Conservation (phyloP, 2,329 filamentous ascomycete genomes). For the Chaetomium globosum region DNA sequence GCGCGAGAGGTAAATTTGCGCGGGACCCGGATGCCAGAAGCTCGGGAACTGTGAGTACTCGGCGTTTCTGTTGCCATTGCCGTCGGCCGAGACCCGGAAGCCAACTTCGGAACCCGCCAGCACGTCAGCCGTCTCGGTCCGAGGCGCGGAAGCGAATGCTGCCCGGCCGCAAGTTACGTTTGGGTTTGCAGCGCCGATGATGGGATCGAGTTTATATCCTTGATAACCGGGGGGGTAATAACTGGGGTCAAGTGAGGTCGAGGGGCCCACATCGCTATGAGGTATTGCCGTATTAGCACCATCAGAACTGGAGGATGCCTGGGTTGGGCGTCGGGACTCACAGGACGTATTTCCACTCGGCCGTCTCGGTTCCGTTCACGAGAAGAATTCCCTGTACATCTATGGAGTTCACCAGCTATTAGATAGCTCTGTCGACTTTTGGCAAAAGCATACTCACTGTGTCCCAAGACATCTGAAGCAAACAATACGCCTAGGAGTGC, state of each 20-base stretch:
- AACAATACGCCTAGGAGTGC: neutral
- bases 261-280: neutral
- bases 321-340: neutral
- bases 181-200: slow-evolving; percentile 1
- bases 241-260: neutral
- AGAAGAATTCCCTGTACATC: slow-evolving; percentile 26
- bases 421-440: neutral
- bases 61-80: slow-evolving; percentile 9
- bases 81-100: slow-evolving; percentile 27
- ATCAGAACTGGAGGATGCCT: neutral
- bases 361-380: slow-evolving; percentile 26
- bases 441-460: neutral
- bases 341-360: slow-evolving; percentile 28
- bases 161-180: slow-evolving; percentile 29
- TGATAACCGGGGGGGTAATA: neutral
- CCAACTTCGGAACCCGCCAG: slow-evolving; percentile 29
- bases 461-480: neutral
- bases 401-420: neutral
- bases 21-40: slow-evolving; percentile 28
- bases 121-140: slow-evolving; percentile 27
- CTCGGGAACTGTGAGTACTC: neutral
- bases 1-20: slow-evolving; percentile 27
- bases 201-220: neutral
- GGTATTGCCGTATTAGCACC: neutral
- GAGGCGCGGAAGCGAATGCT: slow-evolving; percentile 20